These are phyloP conservation scores for Cubamyces lactineus DNA, from an alignment of 768 basidiomycete genomes.

Conservation along the genomic window DNA sequence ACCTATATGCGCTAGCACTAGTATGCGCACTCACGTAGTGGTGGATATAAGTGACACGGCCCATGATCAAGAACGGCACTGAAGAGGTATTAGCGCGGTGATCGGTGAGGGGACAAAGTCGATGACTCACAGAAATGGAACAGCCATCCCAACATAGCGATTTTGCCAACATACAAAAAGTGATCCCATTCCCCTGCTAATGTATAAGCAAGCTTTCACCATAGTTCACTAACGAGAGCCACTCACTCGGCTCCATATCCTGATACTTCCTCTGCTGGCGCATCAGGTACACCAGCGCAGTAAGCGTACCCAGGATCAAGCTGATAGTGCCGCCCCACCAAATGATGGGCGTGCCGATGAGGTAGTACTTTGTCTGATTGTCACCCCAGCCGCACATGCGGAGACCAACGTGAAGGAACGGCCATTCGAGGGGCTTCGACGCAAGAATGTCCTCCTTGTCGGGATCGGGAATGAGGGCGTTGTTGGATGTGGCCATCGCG, in stretches of 20 bases:
- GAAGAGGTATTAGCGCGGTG: constrained; percentile 5
- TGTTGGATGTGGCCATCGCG: constrained; percentile 99
- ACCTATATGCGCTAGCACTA: neutral
- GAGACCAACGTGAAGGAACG: constrained; percentile 83
- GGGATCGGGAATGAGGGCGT: constrained; percentile 94
- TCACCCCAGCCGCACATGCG: constrained; percentile 99
- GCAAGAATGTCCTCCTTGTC: constrained; percentile 99
- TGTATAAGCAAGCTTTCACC: neutral
- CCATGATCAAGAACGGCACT: constrained; percentile 99
- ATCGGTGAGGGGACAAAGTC: constrained; percentile 3
- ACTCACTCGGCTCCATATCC: constrained; percentile 88
- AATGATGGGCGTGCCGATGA: constrained; percentile 89
- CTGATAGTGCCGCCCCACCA: constrained; percentile 86
- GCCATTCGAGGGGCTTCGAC: constrained; percentile 92
- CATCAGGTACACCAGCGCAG: constrained; percentile 71
- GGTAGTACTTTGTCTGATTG: constrained; percentile 85
- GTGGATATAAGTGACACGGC: constrained; percentile 93
- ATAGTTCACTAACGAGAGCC: neutral
- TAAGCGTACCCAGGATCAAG: constrained; percentile 55
- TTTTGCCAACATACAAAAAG: constrained; percentile 89
- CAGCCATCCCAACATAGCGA: constrained; percentile 90
- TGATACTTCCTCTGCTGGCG: constrained; percentile 86
- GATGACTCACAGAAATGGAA: constrained; percentile 79
- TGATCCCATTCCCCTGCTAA: constrained; percentile 86
- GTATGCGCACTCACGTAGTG: constrained; percentile 73